Evolutionary conservation across 108 stramenopile species (phyloP).

Genomic region (Pelagomonas calceolata): DNA sequence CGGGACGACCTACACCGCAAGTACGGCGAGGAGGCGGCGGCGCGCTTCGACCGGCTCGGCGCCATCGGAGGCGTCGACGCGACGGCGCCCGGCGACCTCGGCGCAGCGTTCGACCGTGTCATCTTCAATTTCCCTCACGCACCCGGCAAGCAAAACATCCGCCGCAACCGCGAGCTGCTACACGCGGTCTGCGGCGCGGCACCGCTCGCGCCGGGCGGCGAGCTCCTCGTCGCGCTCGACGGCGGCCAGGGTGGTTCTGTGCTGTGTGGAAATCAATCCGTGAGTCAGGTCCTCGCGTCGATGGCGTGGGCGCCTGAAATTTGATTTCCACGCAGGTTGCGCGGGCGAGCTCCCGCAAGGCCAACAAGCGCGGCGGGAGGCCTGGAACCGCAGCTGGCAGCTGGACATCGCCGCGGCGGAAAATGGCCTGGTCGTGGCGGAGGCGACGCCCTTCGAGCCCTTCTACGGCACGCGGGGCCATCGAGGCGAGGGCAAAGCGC

Average conservation of each 20-base stretch:
- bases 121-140: conserved; percentile 13
- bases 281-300: no score
- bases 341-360: no score
- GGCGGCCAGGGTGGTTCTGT: background rate
- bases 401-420: no score
- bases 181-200: background rate
- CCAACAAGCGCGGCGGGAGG: no score
- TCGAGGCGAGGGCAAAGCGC: no score
- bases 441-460: no score
- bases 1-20: background rate
- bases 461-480: no score
- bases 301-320: no score
- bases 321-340: no score
- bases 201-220: background rate
- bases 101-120: background rate
- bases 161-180: conserved; percentile 2
- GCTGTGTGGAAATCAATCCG: no score
- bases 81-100: background rate
- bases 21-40: background rate
- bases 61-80: background rate
- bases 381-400: no score
- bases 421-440: no score
- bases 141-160: conserved; percentile 11
- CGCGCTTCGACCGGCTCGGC: background rate
- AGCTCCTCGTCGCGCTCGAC: background rate